These are phyloP conservation scores for Trichosporon sp. DNA, from an alignment of 1,284 basidiomycete species.

Conservation along the genomic window DNA sequence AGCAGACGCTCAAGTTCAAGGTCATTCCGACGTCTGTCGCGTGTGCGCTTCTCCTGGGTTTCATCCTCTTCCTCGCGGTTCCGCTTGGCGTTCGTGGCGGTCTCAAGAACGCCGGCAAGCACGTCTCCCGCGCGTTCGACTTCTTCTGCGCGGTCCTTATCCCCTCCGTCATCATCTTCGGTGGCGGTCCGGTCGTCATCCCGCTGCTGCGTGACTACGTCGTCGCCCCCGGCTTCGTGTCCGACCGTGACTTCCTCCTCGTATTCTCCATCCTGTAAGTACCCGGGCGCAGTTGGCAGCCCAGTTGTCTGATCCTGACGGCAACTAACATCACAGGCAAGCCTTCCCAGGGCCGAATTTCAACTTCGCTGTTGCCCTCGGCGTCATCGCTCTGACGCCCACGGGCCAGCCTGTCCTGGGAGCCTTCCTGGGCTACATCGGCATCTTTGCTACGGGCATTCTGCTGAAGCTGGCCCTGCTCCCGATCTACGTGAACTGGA, in stretches of 20 bases:
- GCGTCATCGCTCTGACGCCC: conserved; percentile 50
- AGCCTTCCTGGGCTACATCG: conserved; percentile 54
- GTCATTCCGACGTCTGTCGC: conserved; percentile 30
- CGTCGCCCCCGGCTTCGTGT: conserved; percentile 52
- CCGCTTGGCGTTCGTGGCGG: conserved; percentile 36
- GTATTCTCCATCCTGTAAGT: conserved; percentile 56
- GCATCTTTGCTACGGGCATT: conserved; percentile 57
- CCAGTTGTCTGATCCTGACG: not conserved
- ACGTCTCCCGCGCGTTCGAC: conserved; percentile 37
- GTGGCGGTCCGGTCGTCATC: conserved; percentile 61
- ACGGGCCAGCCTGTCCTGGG: conserved; percentile 47
- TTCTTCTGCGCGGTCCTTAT: conserved; percentile 38
- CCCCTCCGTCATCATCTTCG: conserved; percentile 54
- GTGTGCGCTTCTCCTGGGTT: conserved; percentile 35
- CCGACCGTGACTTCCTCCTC: conserved; percentile 56
- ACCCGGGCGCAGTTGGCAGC: not conserved
- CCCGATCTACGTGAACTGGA: conserved; percentile 54
- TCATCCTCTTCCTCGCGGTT: conserved; percentile 42
- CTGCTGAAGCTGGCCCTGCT: conserved; percentile 56
- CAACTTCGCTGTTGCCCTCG: conserved; percentile 59
- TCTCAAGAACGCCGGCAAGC: conserved; percentile 38
- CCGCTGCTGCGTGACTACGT: conserved; percentile 58
- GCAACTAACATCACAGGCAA: conserved; percentile 39
- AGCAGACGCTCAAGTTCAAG: conserved; percentile 17
- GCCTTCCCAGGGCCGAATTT: conserved; percentile 60